A percentile compares a stretch with the other conserved stretches of the same genome.
These are phyloP conservation scores for Chlamydomonas sp. DNA, from an alignment of 139 green algal species.

Conservation along the genomic window DNA sequence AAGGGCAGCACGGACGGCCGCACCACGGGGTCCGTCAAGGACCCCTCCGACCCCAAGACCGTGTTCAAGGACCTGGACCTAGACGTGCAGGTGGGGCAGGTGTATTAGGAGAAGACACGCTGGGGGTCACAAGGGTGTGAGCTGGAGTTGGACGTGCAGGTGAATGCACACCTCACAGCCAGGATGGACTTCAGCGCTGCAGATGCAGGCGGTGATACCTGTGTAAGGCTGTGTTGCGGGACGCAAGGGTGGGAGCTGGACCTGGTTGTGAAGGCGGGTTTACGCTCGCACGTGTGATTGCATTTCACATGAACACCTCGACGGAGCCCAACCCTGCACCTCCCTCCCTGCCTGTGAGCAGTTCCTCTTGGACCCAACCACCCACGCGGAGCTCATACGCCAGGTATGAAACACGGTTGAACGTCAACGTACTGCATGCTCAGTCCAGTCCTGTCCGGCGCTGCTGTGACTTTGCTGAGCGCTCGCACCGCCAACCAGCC, in stretches of 20 bases:
- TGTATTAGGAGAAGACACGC: not conserved
- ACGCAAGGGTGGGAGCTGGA: too few relatives aligned
- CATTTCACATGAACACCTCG: too few relatives aligned
- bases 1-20: slow-evolving; percentile 75
- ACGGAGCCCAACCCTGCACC: too few relatives aligned
- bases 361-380: slow-evolving; percentile 28
- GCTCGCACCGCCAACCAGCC: too few relatives aligned
- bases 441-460: not conserved
- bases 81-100: slow-evolving; percentile 49
- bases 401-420: slow-evolving; percentile 55
- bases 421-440: slow-evolving; percentile 65
- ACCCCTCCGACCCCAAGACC: slow-evolving; percentile 47
- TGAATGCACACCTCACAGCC: too few relatives aligned
- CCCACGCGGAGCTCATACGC: slow-evolving; percentile 41
- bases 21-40: slow-evolving; percentile 31
- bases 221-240: too few relatives aligned
- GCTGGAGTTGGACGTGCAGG: not conserved
- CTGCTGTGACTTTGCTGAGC: too few relatives aligned
- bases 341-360: not conserved
- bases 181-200: too few relatives aligned
- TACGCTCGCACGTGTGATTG: too few relatives aligned
- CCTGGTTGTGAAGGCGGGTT: too few relatives aligned
- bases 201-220: too few relatives aligned
- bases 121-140: not conserved
- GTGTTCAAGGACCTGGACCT: slow-evolving; percentile 93